phyloP scores from a whole-genome alignment of 1,139 yeast genomes.

The Hyphopichia burtonii region DNA sequence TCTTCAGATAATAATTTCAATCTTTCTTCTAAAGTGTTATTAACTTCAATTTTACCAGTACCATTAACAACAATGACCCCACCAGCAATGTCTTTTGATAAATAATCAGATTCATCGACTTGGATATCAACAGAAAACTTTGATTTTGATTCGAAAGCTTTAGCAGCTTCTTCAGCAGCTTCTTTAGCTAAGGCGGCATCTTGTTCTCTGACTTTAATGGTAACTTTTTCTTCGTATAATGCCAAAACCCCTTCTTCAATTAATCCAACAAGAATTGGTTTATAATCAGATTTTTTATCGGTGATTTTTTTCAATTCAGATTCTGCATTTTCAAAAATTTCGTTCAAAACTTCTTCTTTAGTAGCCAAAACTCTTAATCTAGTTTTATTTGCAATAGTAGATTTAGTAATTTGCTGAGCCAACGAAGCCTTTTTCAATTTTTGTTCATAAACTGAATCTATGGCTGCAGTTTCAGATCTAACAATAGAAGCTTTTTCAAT shows the following conservation, averaged over 20 bases:
- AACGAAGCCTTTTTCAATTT: constrained; percentile 88
- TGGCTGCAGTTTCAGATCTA: constrained; percentile 85
- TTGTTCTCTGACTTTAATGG: constrained; percentile 64
- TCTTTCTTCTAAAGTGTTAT: constrained; percentile 94
- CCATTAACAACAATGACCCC: constrained; percentile 76
- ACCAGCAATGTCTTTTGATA: constrained; percentile 71
- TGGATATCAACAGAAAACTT: constrained; percentile 47
- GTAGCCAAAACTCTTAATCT: constrained; percentile 87
- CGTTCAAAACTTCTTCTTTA: constrained; percentile 77
- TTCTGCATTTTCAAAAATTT: constrained; percentile 71
- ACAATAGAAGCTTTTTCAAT: constrained; percentile 95
- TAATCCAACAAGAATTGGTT: constrained; percentile 68
- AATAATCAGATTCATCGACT: constrained; percentile 56
- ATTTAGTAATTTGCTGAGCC: constrained; percentile 92
- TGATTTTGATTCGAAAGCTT: constrained; percentile 60
- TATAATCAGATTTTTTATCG: constrained; percentile 52
- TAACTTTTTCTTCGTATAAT: constrained; percentile 67
- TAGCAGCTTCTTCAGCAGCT: constrained; percentile 61
- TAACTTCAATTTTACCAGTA: constrained; percentile 80
- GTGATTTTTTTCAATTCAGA: constrained; percentile 57
- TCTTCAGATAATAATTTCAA: constrained; percentile 76
- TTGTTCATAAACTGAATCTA: constrained; percentile 77
- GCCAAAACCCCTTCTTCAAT: constrained; percentile 81
- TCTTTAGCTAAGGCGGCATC: constrained; percentile 67
- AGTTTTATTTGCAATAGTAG: constrained; percentile 92